These are phyloP conservation scores for Yamadazyma atlantica DNA, from an alignment of 1,139 yeast genomes.

Conservation along the genomic window DNA sequence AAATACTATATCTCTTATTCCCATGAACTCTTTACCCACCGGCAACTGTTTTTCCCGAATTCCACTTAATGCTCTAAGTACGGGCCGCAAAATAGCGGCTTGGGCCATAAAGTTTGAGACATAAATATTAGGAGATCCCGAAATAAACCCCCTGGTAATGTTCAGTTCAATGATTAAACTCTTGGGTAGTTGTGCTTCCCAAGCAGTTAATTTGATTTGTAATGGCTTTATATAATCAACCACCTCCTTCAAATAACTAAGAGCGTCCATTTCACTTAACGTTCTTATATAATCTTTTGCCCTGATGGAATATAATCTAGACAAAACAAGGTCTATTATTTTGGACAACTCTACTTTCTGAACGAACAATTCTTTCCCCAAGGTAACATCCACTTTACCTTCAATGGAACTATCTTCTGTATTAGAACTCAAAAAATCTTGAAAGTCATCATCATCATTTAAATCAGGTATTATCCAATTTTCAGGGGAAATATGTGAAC, in stretches of 20 bases:
- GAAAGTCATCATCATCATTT: conserved; percentile 9
- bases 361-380: conserved; percentile 12
- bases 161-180: conserved; percentile 12
- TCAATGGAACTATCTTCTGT: conserved; percentile 4
- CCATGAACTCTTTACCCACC: conserved; percentile 14
- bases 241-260: conserved; percentile 9
- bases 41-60: conserved; percentile 7
- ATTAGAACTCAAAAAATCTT: conserved; percentile 6
- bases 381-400: conserved; percentile 11
- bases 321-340: conserved; percentile 9
- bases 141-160: conserved; percentile 14
- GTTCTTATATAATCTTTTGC: conserved; percentile 8
- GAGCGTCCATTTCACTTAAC: conserved; percentile 7
- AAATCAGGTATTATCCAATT: conserved; percentile 13
- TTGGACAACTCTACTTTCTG: conserved; percentile 13
- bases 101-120: conserved; percentile 15
- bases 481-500: conserved; percentile 11
- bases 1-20: conserved; percentile 14
- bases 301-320: conserved; percentile 8
- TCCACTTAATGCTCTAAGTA: conserved; percentile 8
- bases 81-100: conserved; percentile 14
- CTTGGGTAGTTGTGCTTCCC: conserved; percentile 15
- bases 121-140: conserved; percentile 17
- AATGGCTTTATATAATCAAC: conserved; percentile 14
- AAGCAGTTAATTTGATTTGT: conserved; percentile 10